Evolutionary conservation across 768 basidiomycete species (phyloP).

Genomic region (Trametes elegans): DNA sequence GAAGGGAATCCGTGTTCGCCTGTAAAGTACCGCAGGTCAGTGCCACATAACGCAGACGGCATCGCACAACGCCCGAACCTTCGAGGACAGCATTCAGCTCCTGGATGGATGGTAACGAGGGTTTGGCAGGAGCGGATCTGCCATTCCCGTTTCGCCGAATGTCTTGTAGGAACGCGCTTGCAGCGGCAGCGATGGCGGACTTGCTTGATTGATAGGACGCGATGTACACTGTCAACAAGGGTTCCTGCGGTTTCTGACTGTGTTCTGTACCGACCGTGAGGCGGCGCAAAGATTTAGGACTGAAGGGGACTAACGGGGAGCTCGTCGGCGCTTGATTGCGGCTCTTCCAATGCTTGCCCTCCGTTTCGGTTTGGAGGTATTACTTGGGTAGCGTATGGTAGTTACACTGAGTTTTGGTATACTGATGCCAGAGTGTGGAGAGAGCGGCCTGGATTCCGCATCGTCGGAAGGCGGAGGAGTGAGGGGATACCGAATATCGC

Average conservation of each 20-base stretch:
- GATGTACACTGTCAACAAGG: constrained; percentile 49
- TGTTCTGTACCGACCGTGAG: not conserved
- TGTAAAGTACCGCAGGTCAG: constrained; percentile 23
- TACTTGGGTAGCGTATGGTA: constrained; percentile 15
- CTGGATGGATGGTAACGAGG: constrained; percentile 28
- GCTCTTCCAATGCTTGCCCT: constrained; percentile 8
- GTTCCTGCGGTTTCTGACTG: not conserved
- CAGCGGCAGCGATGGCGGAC: constrained; percentile 56
- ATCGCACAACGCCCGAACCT: constrained; percentile 38
- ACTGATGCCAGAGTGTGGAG: constrained; percentile 38
- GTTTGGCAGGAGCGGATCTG: not conserved
- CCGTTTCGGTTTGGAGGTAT: not conserved
- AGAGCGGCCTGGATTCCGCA: constrained; percentile 61
- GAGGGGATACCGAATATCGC: constrained; percentile 65
- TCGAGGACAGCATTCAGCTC: constrained; percentile 55
- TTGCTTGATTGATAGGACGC: constrained; percentile 62
- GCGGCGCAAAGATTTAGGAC: not conserved
- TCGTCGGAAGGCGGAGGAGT: constrained; percentile 79
- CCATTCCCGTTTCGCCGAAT: constrained; percentile 11
- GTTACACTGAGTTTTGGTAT: constrained; percentile 21
- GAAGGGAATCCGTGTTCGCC: constrained; percentile 55
- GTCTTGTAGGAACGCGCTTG: constrained; percentile 42
- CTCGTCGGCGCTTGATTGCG: constrained; percentile 25
- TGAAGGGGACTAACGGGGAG: constrained; percentile 14
- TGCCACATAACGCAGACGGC: not conserved